Percentiles rank a stretch among this genome's conserved stretches.
These are phyloP conservation scores for Metschnikowia borealis DNA, from an alignment of 805 yeast species.

Conservation along the genomic window DNA sequence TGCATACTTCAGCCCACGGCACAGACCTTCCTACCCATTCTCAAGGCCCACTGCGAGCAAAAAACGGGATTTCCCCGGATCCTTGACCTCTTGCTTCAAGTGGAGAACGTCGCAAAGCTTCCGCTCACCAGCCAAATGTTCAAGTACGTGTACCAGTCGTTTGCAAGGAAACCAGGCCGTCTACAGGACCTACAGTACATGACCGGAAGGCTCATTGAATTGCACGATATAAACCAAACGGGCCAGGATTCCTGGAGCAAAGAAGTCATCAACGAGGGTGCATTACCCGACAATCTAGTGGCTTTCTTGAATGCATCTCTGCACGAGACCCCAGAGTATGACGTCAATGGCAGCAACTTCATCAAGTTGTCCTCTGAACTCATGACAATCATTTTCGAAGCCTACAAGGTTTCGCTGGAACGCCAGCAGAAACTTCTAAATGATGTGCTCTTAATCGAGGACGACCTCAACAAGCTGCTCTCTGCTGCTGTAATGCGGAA, in stretches of 20 bases:
- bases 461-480: slow-evolving; percentile 6
- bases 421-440: slow-evolving; percentile 3
- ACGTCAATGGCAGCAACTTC: slow-evolving; percentile 7
- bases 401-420: slow-evolving; percentile 7
- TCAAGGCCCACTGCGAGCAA: slow-evolving; percentile 15
- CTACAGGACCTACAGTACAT: slow-evolving; percentile 9
- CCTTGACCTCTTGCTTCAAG: slow-evolving; percentile 14
- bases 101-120: slow-evolving; percentile 21
- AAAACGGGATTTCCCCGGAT: slow-evolving; percentile 12
- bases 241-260: slow-evolving; percentile 13
- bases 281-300: slow-evolving; percentile 9
- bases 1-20: slow-evolving; percentile 22
- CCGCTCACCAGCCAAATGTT: slow-evolving; percentile 34
- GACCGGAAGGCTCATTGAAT: slow-evolving; percentile 11
- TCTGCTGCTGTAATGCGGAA: neutral
- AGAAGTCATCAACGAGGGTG: slow-evolving; percentile 8
- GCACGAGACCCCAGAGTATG: neutral
- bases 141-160: slow-evolving; percentile 18
- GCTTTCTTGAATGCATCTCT: slow-evolving; percentile 5
- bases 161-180: slow-evolving; percentile 4
- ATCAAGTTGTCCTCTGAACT: slow-evolving; percentile 15
- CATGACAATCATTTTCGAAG: slow-evolving; percentile 10
- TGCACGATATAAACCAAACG: slow-evolving; percentile 11
- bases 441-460: slow-evolving; percentile 5
- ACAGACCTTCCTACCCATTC: slow-evolving; percentile 23